Conservation (phyloP, 2,329 filamentous ascomycete genomes). For the Calycina herbarum region DNA sequence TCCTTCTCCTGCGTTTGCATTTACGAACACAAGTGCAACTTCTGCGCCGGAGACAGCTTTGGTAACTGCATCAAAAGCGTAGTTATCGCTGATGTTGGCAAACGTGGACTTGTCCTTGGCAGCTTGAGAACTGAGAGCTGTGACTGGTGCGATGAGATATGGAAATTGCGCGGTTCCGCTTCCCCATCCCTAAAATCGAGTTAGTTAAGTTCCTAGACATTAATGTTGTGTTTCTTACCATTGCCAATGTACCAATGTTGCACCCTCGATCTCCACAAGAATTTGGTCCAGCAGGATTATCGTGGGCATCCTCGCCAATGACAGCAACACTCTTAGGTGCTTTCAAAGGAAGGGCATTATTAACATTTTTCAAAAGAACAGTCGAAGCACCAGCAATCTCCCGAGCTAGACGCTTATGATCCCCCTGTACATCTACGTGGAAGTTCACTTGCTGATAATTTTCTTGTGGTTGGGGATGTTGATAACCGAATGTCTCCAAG, state of each 20-base stretch:
- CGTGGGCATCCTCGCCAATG: slow-evolving; percentile 80
- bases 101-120: slow-evolving; percentile 57
- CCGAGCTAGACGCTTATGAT: slow-evolving; percentile 75
- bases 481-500: slow-evolving; percentile 67
- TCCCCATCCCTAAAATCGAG: slow-evolving; percentile 59
- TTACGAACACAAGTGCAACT: slow-evolving; percentile 83
- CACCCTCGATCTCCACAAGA: slow-evolving; percentile 62
- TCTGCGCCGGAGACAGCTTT: slow-evolving; percentile 66
- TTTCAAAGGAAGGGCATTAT: slow-evolving; percentile 69
- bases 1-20: slow-evolving; percentile 81
- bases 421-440: slow-evolving; percentile 75
- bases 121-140: slow-evolving; percentile 65
- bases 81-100: slow-evolving; percentile 68
- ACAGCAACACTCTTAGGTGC: slow-evolving; percentile 73
- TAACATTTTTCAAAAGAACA: slow-evolving; percentile 82
- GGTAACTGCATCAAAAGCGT: slow-evolving; percentile 50
- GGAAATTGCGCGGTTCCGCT: slow-evolving; percentile 73
- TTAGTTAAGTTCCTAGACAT: too few species aligned
- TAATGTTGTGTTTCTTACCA: slow-evolving; percentile 41
- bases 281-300: slow-evolving; percentile 75
- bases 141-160: slow-evolving; percentile 73
- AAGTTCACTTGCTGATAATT: slow-evolving; percentile 70
- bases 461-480: slow-evolving; percentile 63
- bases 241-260: slow-evolving; percentile 62
- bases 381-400: slow-evolving; percentile 77